Percentiles rank a stretch among this genome's conserved stretches.
phyloP scores from a whole-genome alignment of 1,139 yeast genomes.

The Scheffersomyces illinoinensis region DNA sequence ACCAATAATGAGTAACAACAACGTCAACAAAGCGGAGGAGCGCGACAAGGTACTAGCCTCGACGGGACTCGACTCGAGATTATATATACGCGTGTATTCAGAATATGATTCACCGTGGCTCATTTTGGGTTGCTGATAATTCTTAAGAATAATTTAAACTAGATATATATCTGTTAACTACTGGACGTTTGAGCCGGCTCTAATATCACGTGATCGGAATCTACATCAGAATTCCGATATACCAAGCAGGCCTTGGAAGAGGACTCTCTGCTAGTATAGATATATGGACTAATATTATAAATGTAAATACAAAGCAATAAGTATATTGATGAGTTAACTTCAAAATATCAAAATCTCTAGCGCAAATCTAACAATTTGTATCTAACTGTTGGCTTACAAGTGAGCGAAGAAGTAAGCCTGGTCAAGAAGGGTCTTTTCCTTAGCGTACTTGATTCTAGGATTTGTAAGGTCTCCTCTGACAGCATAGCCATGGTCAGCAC shows the following conservation, averaged over 20 bases:
- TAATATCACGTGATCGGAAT: background rate
- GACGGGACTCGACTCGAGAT: constrained; percentile 27
- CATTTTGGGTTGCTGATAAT: constrained; percentile 13
- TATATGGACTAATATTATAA: too few relatives aligned
- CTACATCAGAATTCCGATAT: background rate
- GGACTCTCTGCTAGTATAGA: too few relatives aligned
- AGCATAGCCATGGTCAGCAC: constrained; percentile 21
- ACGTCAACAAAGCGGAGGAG: constrained; percentile 17
- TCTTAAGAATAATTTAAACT: background rate
- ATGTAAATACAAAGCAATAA: background rate
- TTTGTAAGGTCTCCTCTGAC: constrained; percentile 57
- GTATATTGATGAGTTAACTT: background rate
- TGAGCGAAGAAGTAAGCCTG: constrained; percentile 52
- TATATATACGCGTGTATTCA: constrained; percentile 26
- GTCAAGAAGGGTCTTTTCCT: constrained; percentile 65
- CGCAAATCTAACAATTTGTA: background rate
- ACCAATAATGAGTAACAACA: constrained; percentile 8
- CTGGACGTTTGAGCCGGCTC: background rate
- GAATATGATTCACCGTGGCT: constrained; percentile 34
- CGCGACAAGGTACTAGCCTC: constrained; percentile 13
- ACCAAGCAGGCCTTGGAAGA: background rate
- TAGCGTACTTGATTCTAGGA: constrained; percentile 63
- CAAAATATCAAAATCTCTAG: too few relatives aligned
- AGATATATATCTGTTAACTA: background rate
- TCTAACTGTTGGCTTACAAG: background rate